Evolutionary conservation across 768 basidiomycete species (phyloP).

Genomic region (Lepiota brunneoincarnata): DNA sequence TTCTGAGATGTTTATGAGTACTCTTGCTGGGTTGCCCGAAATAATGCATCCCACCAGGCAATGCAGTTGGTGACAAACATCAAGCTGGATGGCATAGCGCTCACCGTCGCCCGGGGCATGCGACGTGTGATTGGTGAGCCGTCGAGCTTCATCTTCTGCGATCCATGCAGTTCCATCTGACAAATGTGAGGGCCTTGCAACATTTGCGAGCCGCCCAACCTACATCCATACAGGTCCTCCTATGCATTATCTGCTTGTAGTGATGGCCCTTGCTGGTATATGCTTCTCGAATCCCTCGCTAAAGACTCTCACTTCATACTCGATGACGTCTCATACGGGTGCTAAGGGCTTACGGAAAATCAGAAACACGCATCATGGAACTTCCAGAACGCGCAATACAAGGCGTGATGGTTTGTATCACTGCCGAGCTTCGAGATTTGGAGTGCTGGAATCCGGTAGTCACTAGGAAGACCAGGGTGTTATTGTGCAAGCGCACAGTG

Average conservation of each 20-base stretch:
- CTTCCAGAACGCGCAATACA: too few species aligned
- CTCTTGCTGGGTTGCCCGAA: background rate
- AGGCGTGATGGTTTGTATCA: too few species aligned
- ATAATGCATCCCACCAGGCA: conserved; percentile 21
- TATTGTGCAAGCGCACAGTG: too few species aligned
- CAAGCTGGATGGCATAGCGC: conserved; percentile 20
- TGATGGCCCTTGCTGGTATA: conserved; percentile 16
- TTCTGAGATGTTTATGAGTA: conserved; percentile 9
- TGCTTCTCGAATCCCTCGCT: conserved; percentile 6
- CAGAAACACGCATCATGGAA: too few species aligned
- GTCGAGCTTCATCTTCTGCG: conserved; percentile 18
- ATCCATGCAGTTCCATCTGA: conserved; percentile 17
- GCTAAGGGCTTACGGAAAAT: too few species aligned
- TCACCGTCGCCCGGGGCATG: conserved; percentile 21
- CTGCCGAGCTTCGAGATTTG: too few species aligned
- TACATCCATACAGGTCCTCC: too few species aligned
- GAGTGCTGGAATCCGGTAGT: too few species aligned
- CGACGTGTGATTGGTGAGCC: conserved; percentile 21
- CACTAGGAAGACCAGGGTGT: too few species aligned
- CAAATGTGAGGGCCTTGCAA: conserved; percentile 16
- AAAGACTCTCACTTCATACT: too few species aligned
- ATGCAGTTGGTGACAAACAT: conserved; percentile 28
- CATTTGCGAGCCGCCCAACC: too few species aligned
- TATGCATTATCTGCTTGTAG: conserved; percentile 22
- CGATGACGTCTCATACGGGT: too few species aligned